A percentile compares a stretch with the other conserved stretches of the same genome.
Evolutionary conservation across 2,329 filamentous ascomycete genomes (phyloP).

Genomic region (Tolypocladium ovalisporum): DNA sequence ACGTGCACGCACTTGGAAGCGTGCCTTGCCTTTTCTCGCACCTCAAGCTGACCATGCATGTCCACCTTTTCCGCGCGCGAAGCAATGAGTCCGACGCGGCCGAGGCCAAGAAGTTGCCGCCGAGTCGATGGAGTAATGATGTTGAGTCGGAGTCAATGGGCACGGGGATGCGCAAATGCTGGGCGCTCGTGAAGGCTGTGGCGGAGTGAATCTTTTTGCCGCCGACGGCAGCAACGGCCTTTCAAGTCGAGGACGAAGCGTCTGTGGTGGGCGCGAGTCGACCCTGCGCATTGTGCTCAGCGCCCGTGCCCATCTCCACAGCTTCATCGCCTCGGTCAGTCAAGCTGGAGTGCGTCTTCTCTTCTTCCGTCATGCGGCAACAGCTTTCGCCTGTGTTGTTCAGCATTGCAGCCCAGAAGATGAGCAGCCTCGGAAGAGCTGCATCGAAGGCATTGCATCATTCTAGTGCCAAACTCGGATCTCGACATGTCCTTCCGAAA

Average conservation of each 20-base stretch:
- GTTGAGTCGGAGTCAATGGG: conserved; percentile 44
- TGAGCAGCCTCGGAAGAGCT: too few relatives aligned
- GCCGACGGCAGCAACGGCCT: background rate
- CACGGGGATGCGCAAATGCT: conserved; percentile 48
- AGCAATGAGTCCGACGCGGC: background rate
- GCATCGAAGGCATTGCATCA: too few relatives aligned
- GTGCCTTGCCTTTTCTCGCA: conserved; percentile 50
- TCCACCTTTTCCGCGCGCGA: conserved; percentile 35
- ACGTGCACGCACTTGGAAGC: conserved; percentile 33
- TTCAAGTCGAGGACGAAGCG: too few relatives aligned
- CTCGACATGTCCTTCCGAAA: background rate
- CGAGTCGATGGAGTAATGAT: conserved; percentile 27
- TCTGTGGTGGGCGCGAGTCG: too few relatives aligned
- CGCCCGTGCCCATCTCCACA: too few relatives aligned
- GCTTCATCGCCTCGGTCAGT: background rate
- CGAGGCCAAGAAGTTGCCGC: conserved; percentile 5
- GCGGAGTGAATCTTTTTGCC: background rate
- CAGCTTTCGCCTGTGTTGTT: too few relatives aligned
- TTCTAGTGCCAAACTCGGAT: background rate
- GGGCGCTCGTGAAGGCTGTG: conserved; percentile 28
- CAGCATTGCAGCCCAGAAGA: too few relatives aligned
- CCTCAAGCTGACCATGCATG: conserved; percentile 45
- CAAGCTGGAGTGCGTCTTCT: background rate
- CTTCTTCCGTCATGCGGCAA: background rate
- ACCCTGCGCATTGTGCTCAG: too few relatives aligned